These are phyloP conservation scores for Hyparrhenia diplandra DNA, from an alignment of 176 grass and related monocot genomes.

Conservation along the genomic window DNA sequence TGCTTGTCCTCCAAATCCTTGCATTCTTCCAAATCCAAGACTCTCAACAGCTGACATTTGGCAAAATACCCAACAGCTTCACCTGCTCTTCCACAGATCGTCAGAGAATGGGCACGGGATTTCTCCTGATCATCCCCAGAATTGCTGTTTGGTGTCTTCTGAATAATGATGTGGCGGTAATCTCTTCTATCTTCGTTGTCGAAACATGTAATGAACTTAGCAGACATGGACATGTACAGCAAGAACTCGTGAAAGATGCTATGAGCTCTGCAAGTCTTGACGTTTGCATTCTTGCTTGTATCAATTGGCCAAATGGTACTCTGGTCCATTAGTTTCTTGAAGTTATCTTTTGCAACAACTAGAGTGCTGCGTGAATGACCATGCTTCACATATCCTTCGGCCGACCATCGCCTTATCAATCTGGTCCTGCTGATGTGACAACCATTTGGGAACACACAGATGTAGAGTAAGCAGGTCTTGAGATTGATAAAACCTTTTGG, in stretches of 20 bases:
- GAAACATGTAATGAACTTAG: slow-evolving; percentile 3
- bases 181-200: not conserved
- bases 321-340: not conserved
- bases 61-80: not conserved
- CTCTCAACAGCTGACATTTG: not conserved
- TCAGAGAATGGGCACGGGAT: not conserved
- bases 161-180: not conserved
- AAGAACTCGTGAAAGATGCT: slow-evolving; percentile 26
- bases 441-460: slow-evolving; percentile 10
- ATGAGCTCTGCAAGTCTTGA: slow-evolving; percentile 13
- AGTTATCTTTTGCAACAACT: not conserved
- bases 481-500: not conserved
- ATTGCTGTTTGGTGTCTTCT: not conserved
- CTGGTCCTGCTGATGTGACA: not conserved
- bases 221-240: slow-evolving; percentile 4
- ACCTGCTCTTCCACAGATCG: not conserved
- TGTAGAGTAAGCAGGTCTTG: slow-evolving; percentile 9
- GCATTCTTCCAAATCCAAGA: slow-evolving; percentile 9
- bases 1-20: not conserved
- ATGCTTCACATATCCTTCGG: not conserved
- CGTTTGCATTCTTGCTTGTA: not conserved
- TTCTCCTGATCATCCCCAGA: not conserved
- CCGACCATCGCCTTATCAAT: slow-evolving; percentile 12
- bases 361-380: not conserved
- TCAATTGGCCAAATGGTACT: not conserved